A percentile compares a stretch with the other conserved stretches of the same genome.
Conservation (phyloP, 2,329 filamentous ascomycete species). For the Botrytis fabae region DNA sequence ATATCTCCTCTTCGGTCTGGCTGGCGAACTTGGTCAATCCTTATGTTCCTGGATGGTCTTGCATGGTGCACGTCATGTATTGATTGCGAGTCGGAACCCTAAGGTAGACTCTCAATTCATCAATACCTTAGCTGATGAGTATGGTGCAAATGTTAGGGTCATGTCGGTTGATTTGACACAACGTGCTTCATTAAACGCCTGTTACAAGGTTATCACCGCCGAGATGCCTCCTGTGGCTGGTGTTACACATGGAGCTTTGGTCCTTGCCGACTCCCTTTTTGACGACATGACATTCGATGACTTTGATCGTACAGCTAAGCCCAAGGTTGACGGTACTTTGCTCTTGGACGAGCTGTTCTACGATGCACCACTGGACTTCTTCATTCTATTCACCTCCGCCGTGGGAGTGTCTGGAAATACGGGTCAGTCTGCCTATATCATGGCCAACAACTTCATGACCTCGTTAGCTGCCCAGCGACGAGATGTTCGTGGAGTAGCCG, state of each 20-base stretch:
- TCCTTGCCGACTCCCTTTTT: slow-evolving; percentile 42
- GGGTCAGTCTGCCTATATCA: slow-evolving; percentile 24
- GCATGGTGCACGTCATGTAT: slow-evolving; percentile 42
- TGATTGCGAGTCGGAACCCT: slow-evolving; percentile 39
- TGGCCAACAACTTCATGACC: slow-evolving; percentile 41
- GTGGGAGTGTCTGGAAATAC: slow-evolving; percentile 46
- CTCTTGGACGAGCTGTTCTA: slow-evolving; percentile 23
- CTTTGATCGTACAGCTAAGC: slow-evolving; percentile 7
- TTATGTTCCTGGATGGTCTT: slow-evolving; percentile 46
- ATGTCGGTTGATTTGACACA: too few species aligned
- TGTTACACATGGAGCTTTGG: slow-evolving; percentile 48
- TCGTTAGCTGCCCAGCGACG: slow-evolving; percentile 45
- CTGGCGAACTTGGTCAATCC: slow-evolving; percentile 40
- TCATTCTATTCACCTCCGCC: slow-evolving; percentile 34
- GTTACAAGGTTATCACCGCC: neutral
- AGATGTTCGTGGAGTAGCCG: slow-evolving; percentile 44
- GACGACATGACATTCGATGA: slow-evolving; percentile 46
- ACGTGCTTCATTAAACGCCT: too few species aligned
- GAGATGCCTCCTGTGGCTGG: slow-evolving; percentile 42
- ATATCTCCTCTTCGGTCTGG: slow-evolving; percentile 39
- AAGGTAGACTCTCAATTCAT: slow-evolving; percentile 19
- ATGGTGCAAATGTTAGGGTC: too few species aligned
- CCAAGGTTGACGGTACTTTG: slow-evolving; percentile 25
- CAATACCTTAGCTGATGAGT: too few species aligned
- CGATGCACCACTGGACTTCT: slow-evolving; percentile 45